These are phyloP conservation scores for Fusarium sacchari DNA, from an alignment of 2,329 filamentous ascomycete genomes.

Conservation along the genomic window DNA sequence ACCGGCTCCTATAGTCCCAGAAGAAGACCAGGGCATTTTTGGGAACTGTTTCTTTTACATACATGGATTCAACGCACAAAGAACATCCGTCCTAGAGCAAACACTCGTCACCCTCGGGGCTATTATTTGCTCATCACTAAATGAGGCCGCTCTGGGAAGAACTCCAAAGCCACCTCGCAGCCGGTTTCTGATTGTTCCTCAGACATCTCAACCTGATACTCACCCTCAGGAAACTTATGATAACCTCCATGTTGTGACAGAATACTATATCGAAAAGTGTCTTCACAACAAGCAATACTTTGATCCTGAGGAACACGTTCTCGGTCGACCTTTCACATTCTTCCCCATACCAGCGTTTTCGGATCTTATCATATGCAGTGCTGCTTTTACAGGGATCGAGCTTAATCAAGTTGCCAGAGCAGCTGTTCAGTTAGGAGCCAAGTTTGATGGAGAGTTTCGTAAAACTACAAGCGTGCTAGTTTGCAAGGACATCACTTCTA, in stretches of 20 bases:
- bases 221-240: conserved; percentile 54
- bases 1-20: conserved; percentile 12
- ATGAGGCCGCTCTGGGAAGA: conserved; percentile 51
- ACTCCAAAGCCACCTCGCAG: conserved; percentile 45
- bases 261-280: conserved; percentile 94
- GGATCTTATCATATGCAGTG: conserved; percentile 78
- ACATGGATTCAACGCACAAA: conserved; percentile 65
- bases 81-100: conserved; percentile 59
- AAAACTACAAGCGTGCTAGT: conserved; percentile 79
- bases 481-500: conserved; percentile 67
- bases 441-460: conserved; percentile 81
- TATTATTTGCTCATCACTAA: conserved; percentile 53
- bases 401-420: conserved; percentile 84
- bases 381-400: conserved; percentile 85
- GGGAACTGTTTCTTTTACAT: conserved; percentile 67
- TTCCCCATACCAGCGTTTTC: conserved; percentile 78
- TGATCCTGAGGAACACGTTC: conserved; percentile 73
- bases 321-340: conserved; percentile 79
- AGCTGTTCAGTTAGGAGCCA: conserved; percentile 79
- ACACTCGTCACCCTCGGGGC: conserved; percentile 62
- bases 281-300: conserved; percentile 79
- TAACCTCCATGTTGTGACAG: conserved; percentile 71
- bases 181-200: conserved; percentile 66
- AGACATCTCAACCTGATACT: conserved; percentile 57
- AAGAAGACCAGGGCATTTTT: conserved; percentile 58